These are phyloP conservation scores for Pichia sp. DNA, from an alignment of 1,139 yeast species.

Conservation along the genomic window DNA sequence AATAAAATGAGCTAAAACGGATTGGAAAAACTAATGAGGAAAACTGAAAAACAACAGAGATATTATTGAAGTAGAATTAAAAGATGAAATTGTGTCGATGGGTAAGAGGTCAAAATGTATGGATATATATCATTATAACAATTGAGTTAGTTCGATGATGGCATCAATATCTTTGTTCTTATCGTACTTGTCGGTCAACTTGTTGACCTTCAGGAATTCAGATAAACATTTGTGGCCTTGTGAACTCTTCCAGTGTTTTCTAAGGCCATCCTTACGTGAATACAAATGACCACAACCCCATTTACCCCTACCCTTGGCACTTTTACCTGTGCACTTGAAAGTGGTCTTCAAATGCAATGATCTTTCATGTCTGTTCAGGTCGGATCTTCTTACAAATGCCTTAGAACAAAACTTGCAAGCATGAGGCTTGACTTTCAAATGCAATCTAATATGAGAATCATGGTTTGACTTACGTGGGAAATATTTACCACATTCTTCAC, in stretches of 20 bases:
- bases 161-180: slow-evolving; percentile 6
- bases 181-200: not conserved
- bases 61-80: too few species aligned
- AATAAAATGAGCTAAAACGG: too few species aligned
- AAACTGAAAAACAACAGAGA: too few species aligned
- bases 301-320: slow-evolving; percentile 31
- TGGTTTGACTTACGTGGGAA: slow-evolving; percentile 93
- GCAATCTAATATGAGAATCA: slow-evolving; percentile 89
- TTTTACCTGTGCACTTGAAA: slow-evolving; percentile 72
- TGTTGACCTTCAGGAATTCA: slow-evolving; percentile 2
- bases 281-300: slow-evolving; percentile 20
- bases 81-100: too few species aligned
- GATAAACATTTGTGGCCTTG: slow-evolving; percentile 13
- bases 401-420: slow-evolving; percentile 84
- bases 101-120: too few species aligned
- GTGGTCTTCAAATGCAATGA: slow-evolving; percentile 89
- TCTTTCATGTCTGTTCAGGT: slow-evolving; percentile 89
- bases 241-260: slow-evolving; percentile 18
- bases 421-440: slow-evolving; percentile 91
- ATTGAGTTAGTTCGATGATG: slow-evolving; percentile 8
- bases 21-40: too few species aligned
- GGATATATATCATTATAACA: not conserved
- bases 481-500: slow-evolving; percentile 79
- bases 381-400: slow-evolving; percentile 96
- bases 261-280: slow-evolving; percentile 17